Base-by-base conservation (phyloP, 2,329 filamentous ascomycete species). In the Akanthomyces muscarius region DNA sequence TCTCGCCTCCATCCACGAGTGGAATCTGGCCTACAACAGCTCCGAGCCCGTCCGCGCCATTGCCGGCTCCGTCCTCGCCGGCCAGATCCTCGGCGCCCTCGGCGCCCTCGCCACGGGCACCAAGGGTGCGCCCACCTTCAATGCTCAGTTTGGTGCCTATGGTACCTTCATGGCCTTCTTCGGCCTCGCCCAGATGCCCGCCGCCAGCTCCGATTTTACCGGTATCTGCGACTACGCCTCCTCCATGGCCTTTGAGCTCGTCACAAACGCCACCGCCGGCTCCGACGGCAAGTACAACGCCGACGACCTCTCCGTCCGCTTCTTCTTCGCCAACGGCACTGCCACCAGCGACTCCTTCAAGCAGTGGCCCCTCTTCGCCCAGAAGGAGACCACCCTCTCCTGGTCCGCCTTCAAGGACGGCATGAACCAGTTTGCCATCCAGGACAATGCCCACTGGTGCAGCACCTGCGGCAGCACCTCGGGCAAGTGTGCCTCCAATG, bases 191-290 rank as follows among this genome's bases (percentile, higher is more conserved):
- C 73, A 80, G 65, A 79, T 88, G 62, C 76, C 78, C 6, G 71
- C 75, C 14, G 81, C 77, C 2, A 84, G 81, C 64, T 68, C 76
- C 1, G 78, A 90, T 73, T 96, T 97, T 78, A 86, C 78, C 64
- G 90, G 90, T 61, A 79, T 97, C 14, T 86, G 89, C n/a, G 88
- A 92, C 77, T 97, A 97, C 70, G 92, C 92, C 5, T 89, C 88
- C 3, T 86, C 86, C 66, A 91, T 96, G 84, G 81, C 81, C 6
- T 93, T 96, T 73, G 93, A 97, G 79, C 78, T 88, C 25, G 79
- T 87, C 61, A 85, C 84, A 61, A 80, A 80, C 67, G 75, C 83
- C 82, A 77, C 78, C 4, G 80, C 75, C 11, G 62, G 70, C 53
- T 67, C 78, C 3, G 80, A 76, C 14, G 62, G 70, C 54, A 68